Evolutionary conservation across 1,139 yeast species (phyloP), one percentile per base, ranked within the genome.

Genomic region (Hanseniaspora uvarum): DNA sequence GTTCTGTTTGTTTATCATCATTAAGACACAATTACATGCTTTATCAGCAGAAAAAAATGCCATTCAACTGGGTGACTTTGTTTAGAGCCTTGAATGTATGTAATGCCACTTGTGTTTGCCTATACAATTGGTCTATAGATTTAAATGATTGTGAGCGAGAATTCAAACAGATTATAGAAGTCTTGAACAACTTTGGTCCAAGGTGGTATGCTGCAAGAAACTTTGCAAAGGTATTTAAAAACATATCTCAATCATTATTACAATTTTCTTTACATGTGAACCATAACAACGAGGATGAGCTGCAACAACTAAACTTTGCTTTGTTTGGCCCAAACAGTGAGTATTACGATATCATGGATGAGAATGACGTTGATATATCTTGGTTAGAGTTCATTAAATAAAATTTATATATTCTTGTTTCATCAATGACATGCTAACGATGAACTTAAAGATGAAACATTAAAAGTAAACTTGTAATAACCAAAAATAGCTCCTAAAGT

Each of bases 401-500:
- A 23, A 6, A 38, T 23, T 23, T 38, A 28, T 43, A 38, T 21
- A 18, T 38, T 31, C 14, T 24, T 31, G 38, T 38, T 8, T 33
- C n/a, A 28, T 38, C 34, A 53, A 33, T 53, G 55, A 16, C 55
- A 53, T 10, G 53, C 55, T 45, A 53, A 26, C 8, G 49, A 37
- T 8, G 36, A 3, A 6, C 43, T 43, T 2, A 41, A 2, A 11
- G 47, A 30, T 34, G 48, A 36, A 14, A 21, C 24, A 28, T 21
- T 43, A 7, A 31, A 30, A 12, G 28, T 19, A 18, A 34, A 50
- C 14, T 78, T 44, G 61, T 74, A 79, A 61, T 80, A 75, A 1
- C 94, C 94, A 26, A 79, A 41, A 18, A 72, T 74, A 1, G 92
- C 92, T 1, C 94, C 94, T 4, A 75, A 59, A 0, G 78, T 81